Evolutionary conservation across 2,329 filamentous ascomycete species (phyloP).

Genomic region (Cladophialophora immunda): DNA sequence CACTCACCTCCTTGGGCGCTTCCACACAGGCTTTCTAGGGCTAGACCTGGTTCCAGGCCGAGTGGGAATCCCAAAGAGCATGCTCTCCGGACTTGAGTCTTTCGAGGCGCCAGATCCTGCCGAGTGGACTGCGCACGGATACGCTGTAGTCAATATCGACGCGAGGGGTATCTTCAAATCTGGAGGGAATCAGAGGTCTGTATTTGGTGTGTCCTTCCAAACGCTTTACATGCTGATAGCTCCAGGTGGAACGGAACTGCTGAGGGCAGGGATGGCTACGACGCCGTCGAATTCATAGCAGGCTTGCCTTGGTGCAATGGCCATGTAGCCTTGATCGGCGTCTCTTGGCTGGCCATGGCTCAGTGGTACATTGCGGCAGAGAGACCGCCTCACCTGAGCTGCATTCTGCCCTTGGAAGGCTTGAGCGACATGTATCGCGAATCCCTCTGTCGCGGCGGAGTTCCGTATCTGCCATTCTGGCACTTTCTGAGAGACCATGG

Average conservation of each 20-base stretch:
- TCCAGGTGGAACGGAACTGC: constrained; percentile 20
- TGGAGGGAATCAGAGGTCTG: constrained; percentile 43
- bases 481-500: constrained; percentile 18
- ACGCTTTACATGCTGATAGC: neutral
- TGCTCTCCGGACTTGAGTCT: constrained; percentile 24
- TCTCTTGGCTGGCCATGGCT: constrained; percentile 53
- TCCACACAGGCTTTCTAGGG: constrained; percentile 6
- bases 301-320: constrained; percentile 56
- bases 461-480: constrained; percentile 25
- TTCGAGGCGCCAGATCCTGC: constrained; percentile 45
- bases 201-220: neutral
- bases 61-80: constrained; percentile 11
- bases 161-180: constrained; percentile 42
- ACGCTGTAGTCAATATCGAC: constrained; percentile 46
- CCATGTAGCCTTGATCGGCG: constrained; percentile 54
- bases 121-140: constrained; percentile 43
- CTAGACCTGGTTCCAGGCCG: constrained; percentile 17
- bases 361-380: constrained; percentile 55
- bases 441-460: constrained; percentile 49
- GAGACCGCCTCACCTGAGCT: constrained; percentile 52
- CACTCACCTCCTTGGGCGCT: neutral
- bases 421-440: constrained; percentile 47
- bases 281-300: constrained; percentile 22
- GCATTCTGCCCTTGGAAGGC: constrained; percentile 59
- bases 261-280: constrained; percentile 21